Base-by-base conservation (phyloP, 306 rosid species). In the Dicorynia guianensis region DNA sequence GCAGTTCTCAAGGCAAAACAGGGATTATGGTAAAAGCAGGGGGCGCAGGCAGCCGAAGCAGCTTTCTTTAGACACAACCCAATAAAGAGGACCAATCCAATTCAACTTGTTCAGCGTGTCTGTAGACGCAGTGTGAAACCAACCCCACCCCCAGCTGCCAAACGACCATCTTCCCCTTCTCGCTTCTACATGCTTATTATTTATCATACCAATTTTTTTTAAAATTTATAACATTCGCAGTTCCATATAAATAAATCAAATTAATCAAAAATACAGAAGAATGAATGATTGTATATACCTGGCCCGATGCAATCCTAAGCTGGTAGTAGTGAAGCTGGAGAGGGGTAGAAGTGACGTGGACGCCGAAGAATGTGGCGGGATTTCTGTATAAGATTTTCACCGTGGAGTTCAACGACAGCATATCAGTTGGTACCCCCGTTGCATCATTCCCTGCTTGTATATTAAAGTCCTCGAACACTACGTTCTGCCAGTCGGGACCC, bases 351-450 rank as follows among this genome's bases (percentile, higher is more conserved):
- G 87, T 87, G 89, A 92, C 98, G 57, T 95, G 98, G 73, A 90
- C 88, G 30, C 96, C 96, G 81, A 92, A 95, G 77, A 95, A 95
- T 3, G 97, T 89, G 12, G 84, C 96, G 0, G 93, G 93, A 65
- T 95, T 95, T 57, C 67, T 84, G 82, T 88, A 95, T 7, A 58
- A 20, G 10, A 95, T 87, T 84, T 76, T 86, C 20, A 95, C 97
- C 87, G 97, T 95, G 36, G 98, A 90, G 58, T 95, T 95, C 79
- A 95, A 14, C 48, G 97, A 76, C 59, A 95, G 71, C 96, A 95
- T 84, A 63, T 95, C 95, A 2, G 98, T 95, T 52, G 93, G 61
- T 1, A 95, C 97, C 3, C 98, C 98, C 0, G 83, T 81, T 5
- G 46, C 84, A 74, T 95, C 98, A 47, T 36, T 86, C 64, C 98